Base-by-base conservation (phyloP, 805 yeast species). In the Candida hispaniensis region DNA sequence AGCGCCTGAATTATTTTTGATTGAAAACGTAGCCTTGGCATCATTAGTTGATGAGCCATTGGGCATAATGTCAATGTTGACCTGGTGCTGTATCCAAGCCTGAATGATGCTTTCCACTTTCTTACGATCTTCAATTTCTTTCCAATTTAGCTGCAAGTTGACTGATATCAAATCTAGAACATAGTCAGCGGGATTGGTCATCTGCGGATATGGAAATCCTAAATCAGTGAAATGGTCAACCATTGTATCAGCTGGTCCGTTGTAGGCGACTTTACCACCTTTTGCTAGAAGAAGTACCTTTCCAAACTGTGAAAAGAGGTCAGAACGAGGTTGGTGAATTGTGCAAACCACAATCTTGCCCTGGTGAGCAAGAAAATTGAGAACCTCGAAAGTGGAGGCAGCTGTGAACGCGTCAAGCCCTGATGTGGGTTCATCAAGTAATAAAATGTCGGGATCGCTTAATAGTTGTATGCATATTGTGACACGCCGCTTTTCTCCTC, bases 341-440 rank as follows among this genome's bases (percentile, higher is more conserved):
- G 94, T 81, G 36, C 76, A 53, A 14, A 82, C 67, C 6, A 83
- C 66, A 0, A 93, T 79, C 8, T 75, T 71, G 5, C 75, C 72
- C 18, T 64, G 67, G 2, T 42, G 48, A 2, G 83, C 71, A 21
- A 83, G 54, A 3, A 63, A 61, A 33, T 70, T 61, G 39, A 82
- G 59, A 23, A 82, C 69, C 18, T 64, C 60, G 24, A 83, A 52
- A 20, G 82, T 77, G 2, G 80, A 68, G 1, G 70, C 64, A 0
- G 93, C 79, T 0, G 91, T 80, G 39, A 79, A 71, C 8, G 86
- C 71, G 49, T 83, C 94, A 15, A 83, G 62, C 0, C 94, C 94
- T 4, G 93, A 79, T 0, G 94, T 83, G 2, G 94, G 94, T 49
- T 83, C 94, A 55, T 83, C 94, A 14, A 83, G 55, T 32, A 83